Evolutionary conservation across 306 rosid genomes (phyloP), one percentile per base, ranked within the genome.

Genomic region (Cicer yamashitae): DNA sequence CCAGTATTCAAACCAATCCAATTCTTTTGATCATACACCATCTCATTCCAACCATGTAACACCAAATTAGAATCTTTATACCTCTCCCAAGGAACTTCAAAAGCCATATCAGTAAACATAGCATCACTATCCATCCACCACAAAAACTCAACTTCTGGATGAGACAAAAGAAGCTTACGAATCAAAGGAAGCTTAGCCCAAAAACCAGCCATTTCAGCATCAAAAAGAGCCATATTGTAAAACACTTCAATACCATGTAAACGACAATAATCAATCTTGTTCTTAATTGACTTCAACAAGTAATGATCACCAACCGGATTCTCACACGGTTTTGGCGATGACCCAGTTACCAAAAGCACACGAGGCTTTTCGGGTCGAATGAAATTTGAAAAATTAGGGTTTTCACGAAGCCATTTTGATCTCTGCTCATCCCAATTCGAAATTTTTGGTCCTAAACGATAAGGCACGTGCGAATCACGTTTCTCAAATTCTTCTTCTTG

Each of bases 71-170:
- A 81, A 4, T 88, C 89, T 47, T 83, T 88, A 62, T 93, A 93
- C 46, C 91, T 68, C 38, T 91, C 98, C 98, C 96, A 91, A 0
- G 98, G 98, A 7, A 93, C 83, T 81, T 89, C 98, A 71, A 93
- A 93, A 1, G 87, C 90, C 98, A 93, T 93, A 79, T 93, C 98
- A 0, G 98, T 93, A 80, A 91, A 93, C 96, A 93, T 91, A 1
- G 98, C 98, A 60, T 93, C 98, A 77, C 93, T 87, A 57, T 93
- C 98, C 98, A 93, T 93, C 98, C 98, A 93, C 98, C 98, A 93
- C 0, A 93, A 17, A 11, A 91, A 93, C 83, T 93, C 98, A 2
- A 89, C 76, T 59, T 93, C 98, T 0, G 98, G 96, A 1, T 91
- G 96, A 0, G 96, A 89, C 10, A 93, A 54, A 12, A 93, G 78